Evolutionary conservation across 768 basidiomycete genomes (phyloP), one percentile per base, ranked within the genome.

Genomic region (Suillus spraguei): DNA sequence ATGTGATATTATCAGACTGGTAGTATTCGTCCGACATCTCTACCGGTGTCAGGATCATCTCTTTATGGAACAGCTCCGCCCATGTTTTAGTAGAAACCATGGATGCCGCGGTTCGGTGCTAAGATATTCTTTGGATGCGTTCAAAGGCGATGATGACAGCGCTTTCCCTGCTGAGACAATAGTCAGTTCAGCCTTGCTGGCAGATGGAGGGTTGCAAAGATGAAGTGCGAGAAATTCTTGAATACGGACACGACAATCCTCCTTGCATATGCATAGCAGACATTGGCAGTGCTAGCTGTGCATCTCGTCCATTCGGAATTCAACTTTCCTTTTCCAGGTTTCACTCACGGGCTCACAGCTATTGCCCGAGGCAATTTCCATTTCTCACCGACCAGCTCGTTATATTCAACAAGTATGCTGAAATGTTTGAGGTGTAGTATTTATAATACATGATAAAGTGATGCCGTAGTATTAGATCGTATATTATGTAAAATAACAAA

Each of bases 391-490:
- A 6, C 41, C 41, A 41, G 41, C n/a, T n/a, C 14, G 17, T 6
- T 2, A 42, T 42, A 3, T 42, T 7, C 20, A 20, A 17, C 41
- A 28, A 28, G 28, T 28, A n/a, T n/a, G n/a, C n/a, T n/a, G n/a
- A n/a, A n/a, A n/a, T n/a, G n/a, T 16, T 42, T 6, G 7, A 42
- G 17, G 2, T 42, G 17, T 42, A 20, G 13, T 17, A 2, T 62
- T 39, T n/a, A 55, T 38, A 16, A 33, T 11, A 8, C n/a, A 17
- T 13, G 5, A 20, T 16, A 5, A 17, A 47, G n/a, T 28, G 20
- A 63, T 60, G 20, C 20, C 28, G 5, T 32, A 28, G 6, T 20
- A 22, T 2, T 16, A 81, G 83, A 38, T 78, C 9, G 60, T 81
- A 8, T 65, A 60, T 46, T n/a, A n/a, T n/a, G n/a, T n/a, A n/a